Conservation (phyloP, 345 rosid species). For the Arabidopsis arenosa region DNA sequence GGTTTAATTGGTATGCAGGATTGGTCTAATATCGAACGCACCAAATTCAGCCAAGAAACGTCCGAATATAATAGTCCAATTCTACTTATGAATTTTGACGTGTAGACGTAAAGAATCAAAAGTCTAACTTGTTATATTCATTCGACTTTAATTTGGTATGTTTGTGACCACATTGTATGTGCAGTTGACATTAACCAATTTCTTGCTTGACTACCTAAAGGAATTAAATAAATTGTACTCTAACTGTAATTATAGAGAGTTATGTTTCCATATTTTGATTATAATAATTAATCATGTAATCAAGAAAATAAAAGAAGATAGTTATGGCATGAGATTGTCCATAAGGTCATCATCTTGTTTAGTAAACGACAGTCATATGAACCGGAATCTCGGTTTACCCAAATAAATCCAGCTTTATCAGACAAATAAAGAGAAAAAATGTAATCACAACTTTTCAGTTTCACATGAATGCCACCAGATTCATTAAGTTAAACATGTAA, state of each 20-base stretch:
- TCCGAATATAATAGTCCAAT: not conserved
- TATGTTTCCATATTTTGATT: not conserved
- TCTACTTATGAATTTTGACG: conserved; percentile 11
- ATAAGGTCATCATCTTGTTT: conserved; percentile 21
- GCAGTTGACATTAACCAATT: conserved; percentile 27
- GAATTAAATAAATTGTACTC: not conserved
- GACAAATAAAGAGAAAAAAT: conserved; percentile 23
- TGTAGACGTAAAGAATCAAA: conserved; percentile 20
- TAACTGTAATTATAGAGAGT: not conserved
- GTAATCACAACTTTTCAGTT: conserved; percentile 17
- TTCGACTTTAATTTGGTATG: conserved; percentile 1
- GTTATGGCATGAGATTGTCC: not conserved
- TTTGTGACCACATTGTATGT: conserved; percentile 31
- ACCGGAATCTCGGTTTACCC: conserved; percentile 8
- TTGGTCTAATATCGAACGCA: not conserved
- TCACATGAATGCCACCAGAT: conserved; percentile 30
- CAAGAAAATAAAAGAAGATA: not conserved
- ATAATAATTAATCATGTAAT: not conserved
- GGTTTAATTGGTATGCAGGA: not conserved
- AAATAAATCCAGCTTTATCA: conserved; percentile 13
- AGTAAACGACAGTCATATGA: conserved; percentile 19
- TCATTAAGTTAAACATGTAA: conserved; percentile 5
- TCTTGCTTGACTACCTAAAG: conserved; percentile 11
- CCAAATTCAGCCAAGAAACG: not conserved
- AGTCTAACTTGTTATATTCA: conserved; percentile 12